Evolutionary conservation across 75 land plant genomes (phyloP), one percentile per base, ranked within the genome.

Genomic region (Azolla pinnata): DNA sequence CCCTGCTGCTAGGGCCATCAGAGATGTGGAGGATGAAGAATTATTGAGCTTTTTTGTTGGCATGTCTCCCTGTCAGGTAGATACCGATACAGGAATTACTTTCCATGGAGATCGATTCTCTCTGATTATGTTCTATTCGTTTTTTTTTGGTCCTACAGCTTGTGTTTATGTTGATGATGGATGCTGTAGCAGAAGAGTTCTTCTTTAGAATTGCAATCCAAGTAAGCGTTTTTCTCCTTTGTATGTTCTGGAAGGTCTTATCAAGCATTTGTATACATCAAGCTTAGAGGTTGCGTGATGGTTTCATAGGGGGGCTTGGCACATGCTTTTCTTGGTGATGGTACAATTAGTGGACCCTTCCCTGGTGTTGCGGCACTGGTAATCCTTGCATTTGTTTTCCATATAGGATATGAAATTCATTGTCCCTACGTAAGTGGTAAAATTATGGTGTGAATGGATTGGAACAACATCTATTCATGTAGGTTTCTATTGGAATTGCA

Each of bases 1-100:
- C 14, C 86, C 83, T 34, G 78, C 91, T 65, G 93, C 97, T 34
- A 84, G 97, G 44, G 97, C 97, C 10, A 82, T 91, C 33, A 80
- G 97, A 49, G 97, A 91, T 68, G 97, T 91, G 23, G 97, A 91
- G 57, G 95, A 91, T 62, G 93, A 87, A 61, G 97, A 91, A 59
- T 72, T 91, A 1, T 48, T 84, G 63, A 83, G 78, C 16, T 91
- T 84, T 65, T 91, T 91, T 54, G 73, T 79, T 33, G 97, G 97
- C 10, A 91, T 91, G 97, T 81, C 87, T 10, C 79, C 81, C 1
- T 91, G 88, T 88, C 93, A 91, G 90, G 96, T 73, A 53, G 34
- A 19, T n/a, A n/a, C n/a, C n/a, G n/a, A n/a, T n/a, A n/a, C n/a
- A n/a, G n/a, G n/a, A n/a, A n/a, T n/a, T n/a, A n/a, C n/a, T n/a